phyloP scores from a whole-genome alignment of 2,329 filamentous ascomycete species.

The Fusarium drepaniforme region DNA sequence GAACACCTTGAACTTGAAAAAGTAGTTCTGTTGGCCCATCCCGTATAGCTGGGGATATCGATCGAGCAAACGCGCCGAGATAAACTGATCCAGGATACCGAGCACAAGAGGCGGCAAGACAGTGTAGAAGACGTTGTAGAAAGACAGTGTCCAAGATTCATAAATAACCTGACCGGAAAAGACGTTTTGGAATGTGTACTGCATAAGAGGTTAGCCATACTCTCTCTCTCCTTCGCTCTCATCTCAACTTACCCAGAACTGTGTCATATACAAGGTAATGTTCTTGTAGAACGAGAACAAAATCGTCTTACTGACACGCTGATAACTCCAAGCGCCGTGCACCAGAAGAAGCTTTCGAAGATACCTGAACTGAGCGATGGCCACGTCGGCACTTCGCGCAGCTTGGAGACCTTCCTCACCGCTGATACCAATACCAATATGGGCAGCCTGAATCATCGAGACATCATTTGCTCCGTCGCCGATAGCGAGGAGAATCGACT shows the following conservation, averaged over 20 bases:
- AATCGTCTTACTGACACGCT: constrained; percentile 96
- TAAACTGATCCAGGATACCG: constrained; percentile 97
- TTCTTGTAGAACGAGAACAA: constrained; percentile 99
- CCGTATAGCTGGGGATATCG: constrained; percentile 96
- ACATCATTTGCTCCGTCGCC: constrained; percentile 99
- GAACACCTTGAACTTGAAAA: constrained; percentile 95
- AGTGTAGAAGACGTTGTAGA: constrained; percentile 99
- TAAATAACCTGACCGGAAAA: constrained; percentile 98
- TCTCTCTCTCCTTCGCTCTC: too few relatives aligned
- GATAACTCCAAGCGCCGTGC: constrained; percentile 97
- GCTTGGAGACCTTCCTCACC: constrained; percentile 97
- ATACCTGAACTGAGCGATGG: constrained; percentile 95
- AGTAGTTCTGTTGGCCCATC: constrained; percentile 90
- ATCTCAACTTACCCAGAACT: constrained; percentile 85
- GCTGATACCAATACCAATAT: constrained; percentile 97
- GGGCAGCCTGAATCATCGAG: constrained; percentile 99
- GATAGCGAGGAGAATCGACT: constrained; percentile 93
- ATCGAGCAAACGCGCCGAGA: constrained; percentile 92
- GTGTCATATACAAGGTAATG: constrained; percentile 97
- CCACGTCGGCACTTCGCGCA: constrained; percentile 93
- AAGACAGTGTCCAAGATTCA: constrained; percentile 99
- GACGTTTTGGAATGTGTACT: constrained; percentile 98
- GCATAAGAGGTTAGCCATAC: constrained; percentile 33
- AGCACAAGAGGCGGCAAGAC: constrained; percentile 93
- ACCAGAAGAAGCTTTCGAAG: constrained; percentile 94